Evolutionary conservation across 2,329 filamentous ascomycete species (phyloP), one percentile per base, ranked within the genome.

Genomic region (Raffaelea arxii): DNA sequence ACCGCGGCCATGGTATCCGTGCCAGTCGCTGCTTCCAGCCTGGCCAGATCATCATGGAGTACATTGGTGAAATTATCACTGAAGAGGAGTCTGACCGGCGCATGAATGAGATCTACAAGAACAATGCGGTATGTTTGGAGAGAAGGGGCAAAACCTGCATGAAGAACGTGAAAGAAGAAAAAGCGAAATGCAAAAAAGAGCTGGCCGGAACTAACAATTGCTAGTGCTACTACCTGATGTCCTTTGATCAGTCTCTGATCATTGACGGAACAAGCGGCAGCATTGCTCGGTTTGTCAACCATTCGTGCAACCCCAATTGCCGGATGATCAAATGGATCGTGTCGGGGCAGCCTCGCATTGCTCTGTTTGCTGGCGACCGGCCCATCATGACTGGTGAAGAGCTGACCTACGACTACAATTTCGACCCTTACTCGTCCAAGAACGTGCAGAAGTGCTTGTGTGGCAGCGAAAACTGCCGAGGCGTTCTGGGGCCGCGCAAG

Each of bases 291-390:
- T 98, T 98, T 63, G 90, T 98, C 62, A 98, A 98, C 62, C 92
- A 98, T 64, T 95, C 89, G 18, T 98, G 92, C 66, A 84, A 86
- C 48, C 92, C 92, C 3, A 98, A 98, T 61, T 97, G 91, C 66
- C 80, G 85, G 52, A 97, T 98, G 90, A 88, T 94, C 58, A 97
- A 96, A 64, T 95, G 89, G 88, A 91, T 90, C 51, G 92, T 98
- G 46, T 82, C 82, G 42, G 90, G 90, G 24, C 89, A 94, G 62
- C 91, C 91, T 37, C 81, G 92, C 47, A 97, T 98, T 88, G 92
- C 90, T 16, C 77, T 98, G 1, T 98, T 98, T 62, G 92, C 92
- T 12, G 91, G 91, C 25, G 85, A 94, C 56, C 73, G 75, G 41
- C 88, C 88, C 14, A 91, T 98, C 61, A 86, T 86, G 80, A 95